These are phyloP conservation scores for Zea luxurians DNA, from an alignment of 176 grass and related monocot species.

Conservation along the genomic window DNA sequence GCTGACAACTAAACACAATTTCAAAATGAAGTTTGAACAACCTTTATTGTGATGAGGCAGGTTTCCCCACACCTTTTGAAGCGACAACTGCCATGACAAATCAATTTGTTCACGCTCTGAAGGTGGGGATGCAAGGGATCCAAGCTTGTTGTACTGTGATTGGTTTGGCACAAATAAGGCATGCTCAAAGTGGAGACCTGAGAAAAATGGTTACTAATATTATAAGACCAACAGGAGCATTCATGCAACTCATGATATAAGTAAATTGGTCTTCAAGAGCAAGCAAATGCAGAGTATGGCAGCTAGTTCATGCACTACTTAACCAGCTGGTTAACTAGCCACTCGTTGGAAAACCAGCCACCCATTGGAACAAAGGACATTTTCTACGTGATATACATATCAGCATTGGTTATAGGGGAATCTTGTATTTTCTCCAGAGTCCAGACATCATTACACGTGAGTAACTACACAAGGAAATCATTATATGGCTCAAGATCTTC, in stretches of 20 bases:
- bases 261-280: slow-evolving; percentile 8
- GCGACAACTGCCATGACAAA: slow-evolving; percentile 84
- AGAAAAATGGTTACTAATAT: slow-evolving; percentile 27
- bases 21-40: slow-evolving; percentile 30
- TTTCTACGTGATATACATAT: slow-evolving; percentile 15
- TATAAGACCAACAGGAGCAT: slow-evolving; percentile 17
- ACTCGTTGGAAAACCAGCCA: slow-evolving; percentile 23
- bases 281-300: neutral
- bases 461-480: slow-evolving; percentile 27
- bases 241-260: slow-evolving; percentile 23
- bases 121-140: slow-evolving; percentile 65
- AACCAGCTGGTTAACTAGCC: slow-evolving; percentile 1
- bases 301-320: slow-evolving; percentile 3
- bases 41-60: slow-evolving; percentile 63
- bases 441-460: slow-evolving; percentile 22
- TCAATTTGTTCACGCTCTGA: slow-evolving; percentile 70
- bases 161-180: slow-evolving; percentile 93
- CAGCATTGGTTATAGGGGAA: neutral
- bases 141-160: slow-evolving; percentile 83
- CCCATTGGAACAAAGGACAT: slow-evolving; percentile 15
- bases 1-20: slow-evolving; percentile 23
- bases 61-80: slow-evolving; percentile 78
- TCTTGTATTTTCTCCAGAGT: neutral
- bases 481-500: slow-evolving; percentile 31
- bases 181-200: slow-evolving; percentile 75